Evolutionary conservation across 1,139 yeast genomes (phyloP), one percentile per base, ranked within the genome.

Genomic region (Diutina ranongensis): DNA sequence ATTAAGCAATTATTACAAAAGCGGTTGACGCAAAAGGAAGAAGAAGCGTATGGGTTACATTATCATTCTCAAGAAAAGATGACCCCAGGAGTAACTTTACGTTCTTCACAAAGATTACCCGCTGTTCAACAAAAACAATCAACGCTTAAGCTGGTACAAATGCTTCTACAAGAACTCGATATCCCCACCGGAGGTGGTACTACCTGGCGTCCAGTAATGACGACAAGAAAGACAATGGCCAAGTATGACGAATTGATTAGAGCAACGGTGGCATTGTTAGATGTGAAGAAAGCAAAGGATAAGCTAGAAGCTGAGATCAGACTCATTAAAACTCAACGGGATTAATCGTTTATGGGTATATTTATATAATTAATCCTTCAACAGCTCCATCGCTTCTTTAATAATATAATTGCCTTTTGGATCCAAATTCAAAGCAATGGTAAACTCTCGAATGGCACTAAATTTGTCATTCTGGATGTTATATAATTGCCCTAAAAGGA

Each of bases 331-430:
- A 66, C 72, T 49, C 76, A 71, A 54, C 61, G 71, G 4, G 40
- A n/a, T n/a, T n/a, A n/a, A n/a, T 35, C 38, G 16, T 13, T 19
- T 31, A 15, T 12, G n/a, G n/a, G 21, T n/a, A 38, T 38, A 19
- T 12, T n/a, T n/a, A n/a, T n/a, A n/a, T n/a, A n/a, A n/a, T n/a
- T 38, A 38, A 25, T 38, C 42, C 16, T 38, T 38, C 15, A 31
- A 18, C 34, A 69, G 59, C 55, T 84, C 94, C 67, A 88, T 71
- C 1, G 95, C 95, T 51, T 86, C 95, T 52, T 86, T 74, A 21
- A 92, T 86, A 50, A 87, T 68, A 56, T 86, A 94, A 47, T 87
- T 80, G 0, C 97, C 97, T 59, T 88, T 89, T 7, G 97, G 97
- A 62, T 92, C 97, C 54, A 92, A 70, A 57, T 87, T 86, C 64